Evolutionary conservation across 169 alveolate genomes (phyloP).

Genomic region (Theileria annulata): DNA sequence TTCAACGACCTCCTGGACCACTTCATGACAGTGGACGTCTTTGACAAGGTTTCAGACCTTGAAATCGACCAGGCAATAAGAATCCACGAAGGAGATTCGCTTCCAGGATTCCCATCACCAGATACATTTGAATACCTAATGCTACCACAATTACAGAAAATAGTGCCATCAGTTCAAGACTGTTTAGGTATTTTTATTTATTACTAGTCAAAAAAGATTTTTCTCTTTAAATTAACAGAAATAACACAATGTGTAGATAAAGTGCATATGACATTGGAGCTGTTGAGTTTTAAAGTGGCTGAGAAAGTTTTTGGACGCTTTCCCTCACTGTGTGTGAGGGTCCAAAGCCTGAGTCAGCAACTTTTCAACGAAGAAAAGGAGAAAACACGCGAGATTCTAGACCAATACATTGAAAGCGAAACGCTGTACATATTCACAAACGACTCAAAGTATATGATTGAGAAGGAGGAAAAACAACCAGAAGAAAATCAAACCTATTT

Average conservation of each 20-base stretch:
- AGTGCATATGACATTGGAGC: constrained; percentile 84
- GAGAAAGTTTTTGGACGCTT: constrained; percentile 89
- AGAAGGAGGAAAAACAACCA: constrained; percentile 70
- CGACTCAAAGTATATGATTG: constrained; percentile 87
- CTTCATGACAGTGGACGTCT: constrained; percentile 76
- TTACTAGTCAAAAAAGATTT: background rate
- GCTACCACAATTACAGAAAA: constrained; percentile 90
- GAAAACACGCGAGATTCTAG: constrained; percentile 83
- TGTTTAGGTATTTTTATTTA: constrained; percentile 59
- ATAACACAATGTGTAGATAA: constrained; percentile 32
- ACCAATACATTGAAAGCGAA: constrained; percentile 88
- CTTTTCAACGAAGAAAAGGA: constrained; percentile 87
- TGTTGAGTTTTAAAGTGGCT: constrained; percentile 88
- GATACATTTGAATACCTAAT: constrained; percentile 94
- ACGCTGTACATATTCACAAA: constrained; percentile 92
- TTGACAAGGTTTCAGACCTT: constrained; percentile 86
- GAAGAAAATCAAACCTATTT: constrained; percentile 36
- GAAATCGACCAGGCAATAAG: constrained; percentile 96
- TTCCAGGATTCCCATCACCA: constrained; percentile 98
- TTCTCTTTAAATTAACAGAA: background rate
- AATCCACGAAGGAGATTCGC: constrained; percentile 96
- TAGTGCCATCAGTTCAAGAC: constrained; percentile 71
- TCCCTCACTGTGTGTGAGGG: constrained; percentile 89
- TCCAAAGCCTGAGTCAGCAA: constrained; percentile 82
- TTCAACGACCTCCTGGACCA: constrained; percentile 92